These are phyloP conservation scores for Apocynum venetum DNA, from an alignment of 257 asterid genomes.

Conservation along the genomic window DNA sequence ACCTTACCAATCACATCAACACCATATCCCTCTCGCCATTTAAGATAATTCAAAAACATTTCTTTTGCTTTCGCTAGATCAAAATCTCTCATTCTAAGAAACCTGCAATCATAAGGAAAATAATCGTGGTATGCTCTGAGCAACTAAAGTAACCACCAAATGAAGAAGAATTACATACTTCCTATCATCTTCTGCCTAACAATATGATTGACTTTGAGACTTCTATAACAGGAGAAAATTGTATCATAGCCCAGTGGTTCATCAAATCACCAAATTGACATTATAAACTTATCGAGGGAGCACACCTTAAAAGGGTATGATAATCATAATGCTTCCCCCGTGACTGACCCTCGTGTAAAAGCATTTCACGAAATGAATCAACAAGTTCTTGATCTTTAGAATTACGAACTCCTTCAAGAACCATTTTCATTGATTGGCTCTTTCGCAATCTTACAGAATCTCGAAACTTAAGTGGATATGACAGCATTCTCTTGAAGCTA, in stretches of 20 bases:
- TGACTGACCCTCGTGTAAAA: conserved; percentile 41
- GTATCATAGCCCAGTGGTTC: not conserved
- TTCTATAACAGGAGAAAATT: not conserved
- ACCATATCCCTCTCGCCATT: conserved; percentile 65
- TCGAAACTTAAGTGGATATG: conserved; percentile 27
- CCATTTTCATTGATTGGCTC: conserved; percentile 30
- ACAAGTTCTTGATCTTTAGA: conserved; percentile 50
- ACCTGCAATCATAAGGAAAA: conserved; percentile 35
- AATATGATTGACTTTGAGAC: no score
- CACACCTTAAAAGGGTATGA: conserved; percentile 63
- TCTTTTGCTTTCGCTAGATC: conserved; percentile 54
- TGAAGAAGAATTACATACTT: not conserved
- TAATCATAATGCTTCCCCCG: conserved; percentile 45
- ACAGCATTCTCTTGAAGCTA: conserved; percentile 33
- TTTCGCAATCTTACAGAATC: conserved; percentile 24
- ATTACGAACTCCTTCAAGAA: conserved; percentile 46
- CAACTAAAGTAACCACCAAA: not conserved
- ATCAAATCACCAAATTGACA: not conserved
- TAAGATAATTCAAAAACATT: conserved; percentile 47
- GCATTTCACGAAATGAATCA: conserved; percentile 51
- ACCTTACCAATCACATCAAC: conserved; percentile 56
- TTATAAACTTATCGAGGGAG: not conserved
- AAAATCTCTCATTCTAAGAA: conserved; percentile 70
- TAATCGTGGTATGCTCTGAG: not conserved
- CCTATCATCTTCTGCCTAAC: not conserved